A percentile compares a stretch with the other conserved stretches of the same genome.
These are phyloP conservation scores for Aquilaria malaccensis DNA, from an alignment of 345 rosid genomes.

Conservation along the genomic window DNA sequence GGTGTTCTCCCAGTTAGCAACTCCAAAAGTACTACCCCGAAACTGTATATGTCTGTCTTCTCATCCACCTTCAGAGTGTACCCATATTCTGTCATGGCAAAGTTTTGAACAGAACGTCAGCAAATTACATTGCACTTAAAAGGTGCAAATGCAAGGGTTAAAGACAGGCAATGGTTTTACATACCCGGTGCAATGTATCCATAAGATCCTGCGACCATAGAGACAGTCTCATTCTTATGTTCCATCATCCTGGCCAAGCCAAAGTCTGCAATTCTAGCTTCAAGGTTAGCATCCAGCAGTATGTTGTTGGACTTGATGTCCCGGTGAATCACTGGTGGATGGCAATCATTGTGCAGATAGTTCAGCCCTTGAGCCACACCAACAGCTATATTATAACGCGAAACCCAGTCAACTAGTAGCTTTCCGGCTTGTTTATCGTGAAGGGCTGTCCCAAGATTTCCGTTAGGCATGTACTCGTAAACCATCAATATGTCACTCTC, in stretches of 20 bases:
- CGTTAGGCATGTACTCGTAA: conserved; percentile 78
- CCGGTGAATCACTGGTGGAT: conserved; percentile 79
- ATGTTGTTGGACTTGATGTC: conserved; percentile 92
- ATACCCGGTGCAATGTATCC: conserved; percentile 88
- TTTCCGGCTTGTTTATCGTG: conserved; percentile 52
- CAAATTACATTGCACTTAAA: neutral
- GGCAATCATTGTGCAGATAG: conserved; percentile 82
- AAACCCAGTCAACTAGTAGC: conserved; percentile 84
- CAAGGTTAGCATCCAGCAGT: conserved; percentile 60
- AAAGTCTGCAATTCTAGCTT: conserved; percentile 80
- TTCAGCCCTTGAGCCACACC: conserved; percentile 86
- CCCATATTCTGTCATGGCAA: conserved; percentile 57
- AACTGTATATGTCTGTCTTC: conserved; percentile 85
- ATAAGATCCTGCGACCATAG: conserved; percentile 91
- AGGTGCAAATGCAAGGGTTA: neutral
- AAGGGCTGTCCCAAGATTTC: conserved; percentile 72
- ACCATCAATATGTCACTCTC: conserved; percentile 73
- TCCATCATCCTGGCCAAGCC: conserved; percentile 86
- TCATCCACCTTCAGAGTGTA: conserved; percentile 79
- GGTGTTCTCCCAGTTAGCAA: conserved; percentile 79
- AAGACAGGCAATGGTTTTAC: neutral
- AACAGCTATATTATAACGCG: conserved; percentile 75
- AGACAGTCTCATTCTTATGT: conserved; percentile 77
- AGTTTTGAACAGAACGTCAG: neutral
- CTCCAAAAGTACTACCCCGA: conserved; percentile 76